A percentile compares a stretch with the other conserved stretches of the same genome.
phyloP scores from a whole-genome alignment of 345 rosid species.

The Populus simonii region DNA sequence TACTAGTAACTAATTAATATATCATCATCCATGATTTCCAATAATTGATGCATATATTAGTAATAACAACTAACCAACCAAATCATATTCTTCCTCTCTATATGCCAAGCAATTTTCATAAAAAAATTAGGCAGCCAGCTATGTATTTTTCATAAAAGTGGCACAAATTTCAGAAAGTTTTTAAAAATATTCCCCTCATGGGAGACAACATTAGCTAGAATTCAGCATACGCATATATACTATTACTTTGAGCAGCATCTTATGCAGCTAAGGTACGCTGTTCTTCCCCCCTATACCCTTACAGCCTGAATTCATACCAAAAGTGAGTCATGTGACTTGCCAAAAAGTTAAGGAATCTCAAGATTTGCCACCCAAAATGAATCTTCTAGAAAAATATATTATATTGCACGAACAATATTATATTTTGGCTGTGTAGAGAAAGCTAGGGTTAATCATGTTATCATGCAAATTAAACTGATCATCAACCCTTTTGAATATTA shows the following conservation, averaged over 20 bases:
- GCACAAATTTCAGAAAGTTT: background rate
- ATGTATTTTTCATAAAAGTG: too few species aligned
- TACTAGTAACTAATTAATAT: too few species aligned
- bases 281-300: background rate
- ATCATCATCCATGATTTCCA: too few species aligned
- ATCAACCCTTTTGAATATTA: conserved; percentile 5
- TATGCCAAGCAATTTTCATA: background rate
- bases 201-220: conserved; percentile 41
- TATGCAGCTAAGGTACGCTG: conserved; percentile 27
- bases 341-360: conserved; percentile 38
- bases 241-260: conserved; percentile 1
- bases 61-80: background rate
- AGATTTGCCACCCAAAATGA: conserved; percentile 42
- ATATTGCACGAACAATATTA: background rate
- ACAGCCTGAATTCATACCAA: conserved; percentile 4
- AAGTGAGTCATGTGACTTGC: conserved; percentile 26
- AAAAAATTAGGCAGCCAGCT: background rate
- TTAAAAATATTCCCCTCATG: conserved; percentile 19
- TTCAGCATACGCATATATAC: conserved; percentile 6
- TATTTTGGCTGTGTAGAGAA: background rate
- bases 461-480: conserved; percentile 17
- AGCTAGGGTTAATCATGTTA: background rate
- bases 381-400: conserved; percentile 26
- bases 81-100: background rate
- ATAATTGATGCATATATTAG: too few species aligned